Evolutionary conservation across 2,329 filamentous ascomycete genomes (phyloP).

Genomic region (Stemphylium lycopersici): DNA sequence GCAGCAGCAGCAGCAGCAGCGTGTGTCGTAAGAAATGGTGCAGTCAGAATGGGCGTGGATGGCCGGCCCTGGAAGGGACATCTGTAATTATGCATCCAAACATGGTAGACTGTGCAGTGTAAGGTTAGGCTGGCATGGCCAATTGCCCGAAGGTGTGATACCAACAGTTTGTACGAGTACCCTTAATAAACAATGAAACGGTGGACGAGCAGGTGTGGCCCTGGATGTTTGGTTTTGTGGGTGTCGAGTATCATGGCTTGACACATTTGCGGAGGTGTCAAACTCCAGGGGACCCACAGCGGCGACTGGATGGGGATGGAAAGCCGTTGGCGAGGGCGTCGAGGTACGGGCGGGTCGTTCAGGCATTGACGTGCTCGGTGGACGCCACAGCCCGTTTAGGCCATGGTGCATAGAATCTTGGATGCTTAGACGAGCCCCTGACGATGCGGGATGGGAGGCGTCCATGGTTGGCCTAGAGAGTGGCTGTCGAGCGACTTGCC

Average conservation of each 20-base stretch:
- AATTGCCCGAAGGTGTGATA: neutral
- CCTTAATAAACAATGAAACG: conserved; percentile 14
- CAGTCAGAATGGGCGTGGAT: neutral
- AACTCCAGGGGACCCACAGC: neutral
- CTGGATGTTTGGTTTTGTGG: conserved; percentile 15
- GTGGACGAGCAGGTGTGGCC: neutral
- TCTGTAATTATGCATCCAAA: neutral
- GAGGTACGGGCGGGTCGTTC: conserved; percentile 10
- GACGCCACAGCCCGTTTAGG: conserved; percentile 15
- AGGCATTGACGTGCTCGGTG: conserved; percentile 17
- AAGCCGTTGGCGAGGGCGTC: neutral
- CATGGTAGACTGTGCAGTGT: neutral
- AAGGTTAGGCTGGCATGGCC: neutral
- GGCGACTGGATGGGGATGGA: conserved; percentile 1
- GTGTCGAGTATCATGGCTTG: neutral
- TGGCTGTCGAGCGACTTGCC: conserved; percentile 13
- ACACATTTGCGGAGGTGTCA: conserved; percentile 7
- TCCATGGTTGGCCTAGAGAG: conserved; percentile 4
- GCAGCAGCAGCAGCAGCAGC: neutral
- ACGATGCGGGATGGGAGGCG: conserved; percentile 19
- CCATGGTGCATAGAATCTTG: conserved; percentile 19
- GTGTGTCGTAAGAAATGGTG: neutral
- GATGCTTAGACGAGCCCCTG: conserved; percentile 21
- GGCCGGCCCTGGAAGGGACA: too few relatives aligned
- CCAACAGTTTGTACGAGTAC: neutral